A percentile compares a stretch with the other conserved stretches of the same genome.
Conservation (phyloP, 352 stramenopile genomes). For the Phytophthora cryptogea region DNA sequence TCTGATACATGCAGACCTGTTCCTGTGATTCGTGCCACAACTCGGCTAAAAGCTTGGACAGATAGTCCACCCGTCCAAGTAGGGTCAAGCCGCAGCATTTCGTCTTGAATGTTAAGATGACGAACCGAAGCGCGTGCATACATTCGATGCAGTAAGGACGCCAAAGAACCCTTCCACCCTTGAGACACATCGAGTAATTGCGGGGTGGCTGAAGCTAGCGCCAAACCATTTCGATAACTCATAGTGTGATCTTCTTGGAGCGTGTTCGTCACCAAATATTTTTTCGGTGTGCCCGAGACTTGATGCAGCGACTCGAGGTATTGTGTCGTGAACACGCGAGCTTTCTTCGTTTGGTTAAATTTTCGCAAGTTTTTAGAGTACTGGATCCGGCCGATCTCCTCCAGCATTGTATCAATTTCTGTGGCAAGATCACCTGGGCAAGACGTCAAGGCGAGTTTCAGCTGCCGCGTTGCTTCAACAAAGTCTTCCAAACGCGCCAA, state of each 20-base stretch:
- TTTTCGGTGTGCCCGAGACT: constrained; percentile 8
- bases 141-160: constrained; percentile 49
- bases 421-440: constrained; percentile 23
- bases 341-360: constrained; percentile 38
- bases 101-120: constrained; percentile 27
- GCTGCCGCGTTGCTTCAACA: constrained; percentile 47
- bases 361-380: constrained; percentile 35
- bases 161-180: constrained; percentile 49
- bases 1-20: constrained; percentile 20
- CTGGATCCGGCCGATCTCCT: constrained; percentile 51
- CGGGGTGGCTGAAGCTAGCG: constrained; percentile 12
- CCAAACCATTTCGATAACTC: constrained; percentile 24
- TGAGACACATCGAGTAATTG: constrained; percentile 37
- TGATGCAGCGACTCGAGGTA: constrained; percentile 48
- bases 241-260: constrained; percentile 31
- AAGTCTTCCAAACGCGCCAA: constrained; percentile 53
- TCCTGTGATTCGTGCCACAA: constrained; percentile 30
- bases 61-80: constrained; percentile 20
- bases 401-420: constrained; percentile 41
- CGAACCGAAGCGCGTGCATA: constrained; percentile 23
- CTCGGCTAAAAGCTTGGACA: constrained; percentile 17
- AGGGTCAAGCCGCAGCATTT: constrained; percentile 30
- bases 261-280: neutral
- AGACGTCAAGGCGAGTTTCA: constrained; percentile 34
- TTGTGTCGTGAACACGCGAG: constrained; percentile 48